Evolutionary conservation across 805 yeast species (phyloP).

Genomic region (Grigorovia yakushimaensis): DNA sequence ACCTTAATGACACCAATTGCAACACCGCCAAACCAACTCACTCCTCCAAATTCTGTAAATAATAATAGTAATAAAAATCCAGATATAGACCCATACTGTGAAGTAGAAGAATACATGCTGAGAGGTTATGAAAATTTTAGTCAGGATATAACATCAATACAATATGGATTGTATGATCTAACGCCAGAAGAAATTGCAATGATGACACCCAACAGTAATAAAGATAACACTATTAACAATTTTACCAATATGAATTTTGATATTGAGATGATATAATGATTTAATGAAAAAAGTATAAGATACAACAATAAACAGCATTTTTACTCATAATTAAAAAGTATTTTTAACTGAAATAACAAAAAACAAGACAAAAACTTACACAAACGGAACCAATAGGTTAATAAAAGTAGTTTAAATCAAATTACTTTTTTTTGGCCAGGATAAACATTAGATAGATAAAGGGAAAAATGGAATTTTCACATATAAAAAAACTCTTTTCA

Average conservation of each 20-base stretch:
- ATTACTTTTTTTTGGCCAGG: too few species aligned
- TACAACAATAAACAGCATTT: not conserved
- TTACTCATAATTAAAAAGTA: not conserved
- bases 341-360: not conserved
- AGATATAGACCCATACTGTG: constrained; percentile 13
- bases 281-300: not conserved
- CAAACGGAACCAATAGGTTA: too few species aligned
- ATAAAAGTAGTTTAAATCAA: too few species aligned
- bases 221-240: not conserved
- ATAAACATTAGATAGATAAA: not conserved
- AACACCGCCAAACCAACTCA: constrained; percentile 1
- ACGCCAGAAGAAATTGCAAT: constrained; percentile 18
- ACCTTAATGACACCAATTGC: constrained; percentile 1
- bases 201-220: constrained; percentile 3
- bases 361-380: too few species aligned
- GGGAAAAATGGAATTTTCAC: not conserved
- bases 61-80: not conserved
- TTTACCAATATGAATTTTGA: not conserved
- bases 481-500: not conserved
- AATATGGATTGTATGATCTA: constrained; percentile 17
- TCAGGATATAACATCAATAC: constrained; percentile 1
- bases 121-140: constrained; percentile 13
- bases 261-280: not conserved
- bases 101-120: constrained; percentile 23
- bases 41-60: not conserved